These are phyloP conservation scores for Deinandra increscens DNA, from an alignment of 129 eudicot genomes.

Conservation along the genomic window DNA sequence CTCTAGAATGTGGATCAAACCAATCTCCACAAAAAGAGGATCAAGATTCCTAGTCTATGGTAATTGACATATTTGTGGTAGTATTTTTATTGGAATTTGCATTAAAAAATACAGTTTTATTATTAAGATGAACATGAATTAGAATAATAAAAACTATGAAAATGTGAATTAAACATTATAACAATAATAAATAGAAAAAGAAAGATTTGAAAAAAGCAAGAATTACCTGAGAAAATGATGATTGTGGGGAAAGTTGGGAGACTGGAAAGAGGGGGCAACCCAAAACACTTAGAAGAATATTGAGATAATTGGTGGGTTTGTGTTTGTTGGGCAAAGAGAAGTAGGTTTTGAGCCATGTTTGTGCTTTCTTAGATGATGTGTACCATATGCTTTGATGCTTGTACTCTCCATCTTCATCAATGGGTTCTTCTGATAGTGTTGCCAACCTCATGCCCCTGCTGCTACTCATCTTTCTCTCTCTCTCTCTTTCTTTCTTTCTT, in stretches of 20 bases:
- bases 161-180: not conserved
- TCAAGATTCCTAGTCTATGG: conserved; percentile 35
- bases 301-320: conserved; percentile 66
- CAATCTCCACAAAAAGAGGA: conserved; percentile 35
- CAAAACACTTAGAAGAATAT: conserved; percentile 77
- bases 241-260: conserved; percentile 42
- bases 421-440: conserved; percentile 84
- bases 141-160: not conserved
- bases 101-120: not conserved
- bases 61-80: not conserved
- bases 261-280: conserved; percentile 95
- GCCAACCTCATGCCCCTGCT: conserved; percentile 47
- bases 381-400: conserved; percentile 34
- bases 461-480: conserved; percentile 17
- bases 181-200: too few species aligned
- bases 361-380: conserved; percentile 42
- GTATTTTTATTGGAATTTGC: not conserved
- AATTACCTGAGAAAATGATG: conserved; percentile 39
- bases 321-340: conserved; percentile 63
- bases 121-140: not conserved
- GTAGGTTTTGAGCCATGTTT: conserved; percentile 66
- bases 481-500: not conserved
- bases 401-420: conserved; percentile 53
- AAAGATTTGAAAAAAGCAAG: too few species aligned
- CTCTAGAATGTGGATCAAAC: conserved; percentile 10